Evolutionary conservation across 345 rosid species (phyloP).

Genomic region (Aurinia saxatilis): DNA sequence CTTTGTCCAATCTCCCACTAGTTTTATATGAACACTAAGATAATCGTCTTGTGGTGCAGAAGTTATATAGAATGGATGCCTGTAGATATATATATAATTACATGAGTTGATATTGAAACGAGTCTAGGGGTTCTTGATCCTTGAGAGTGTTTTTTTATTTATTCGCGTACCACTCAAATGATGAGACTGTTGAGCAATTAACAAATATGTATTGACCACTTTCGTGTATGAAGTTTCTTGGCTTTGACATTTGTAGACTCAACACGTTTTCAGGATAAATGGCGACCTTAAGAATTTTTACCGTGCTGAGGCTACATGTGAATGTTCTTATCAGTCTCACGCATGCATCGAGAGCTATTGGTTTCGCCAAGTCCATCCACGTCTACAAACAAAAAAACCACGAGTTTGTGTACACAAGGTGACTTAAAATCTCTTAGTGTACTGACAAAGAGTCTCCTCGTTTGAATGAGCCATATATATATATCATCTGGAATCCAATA

Average conservation of each 20-base stretch:
- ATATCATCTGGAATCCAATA: too few relatives aligned
- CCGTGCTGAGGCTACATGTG: slow-evolving; percentile 52
- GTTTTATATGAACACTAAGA: slow-evolving; percentile 73
- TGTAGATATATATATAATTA: slow-evolving; percentile 34
- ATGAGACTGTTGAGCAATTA: slow-evolving; percentile 64
- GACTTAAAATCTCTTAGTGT: too few relatives aligned
- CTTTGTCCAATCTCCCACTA: slow-evolving; percentile 78
- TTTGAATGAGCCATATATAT: too few relatives aligned
- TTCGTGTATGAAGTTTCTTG: slow-evolving; percentile 63
- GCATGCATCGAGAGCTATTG: slow-evolving; percentile 38
- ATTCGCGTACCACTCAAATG: slow-evolving; percentile 53
- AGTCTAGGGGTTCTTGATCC: neutral
- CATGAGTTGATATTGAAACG: neutral
- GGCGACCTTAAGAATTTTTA: slow-evolving; percentile 43
- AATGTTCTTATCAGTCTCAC: slow-evolving; percentile 52
- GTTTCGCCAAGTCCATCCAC: slow-evolving; percentile 66
- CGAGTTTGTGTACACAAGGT: too few relatives aligned
- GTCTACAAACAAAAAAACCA: slow-evolving; percentile 34
- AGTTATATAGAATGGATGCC: slow-evolving; percentile 94
- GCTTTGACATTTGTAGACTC: slow-evolving; percentile 63
- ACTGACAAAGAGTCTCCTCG: too few relatives aligned
- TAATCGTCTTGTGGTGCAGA: slow-evolving; percentile 80
- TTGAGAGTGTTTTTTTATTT: neutral
- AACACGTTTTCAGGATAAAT: slow-evolving; percentile 70
- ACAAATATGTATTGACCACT: slow-evolving; percentile 96